A percentile compares a stretch with the other conserved stretches of the same genome.
Evolutionary conservation across 345 rosid species (phyloP).

Genomic region (Lumnitzera littorea): DNA sequence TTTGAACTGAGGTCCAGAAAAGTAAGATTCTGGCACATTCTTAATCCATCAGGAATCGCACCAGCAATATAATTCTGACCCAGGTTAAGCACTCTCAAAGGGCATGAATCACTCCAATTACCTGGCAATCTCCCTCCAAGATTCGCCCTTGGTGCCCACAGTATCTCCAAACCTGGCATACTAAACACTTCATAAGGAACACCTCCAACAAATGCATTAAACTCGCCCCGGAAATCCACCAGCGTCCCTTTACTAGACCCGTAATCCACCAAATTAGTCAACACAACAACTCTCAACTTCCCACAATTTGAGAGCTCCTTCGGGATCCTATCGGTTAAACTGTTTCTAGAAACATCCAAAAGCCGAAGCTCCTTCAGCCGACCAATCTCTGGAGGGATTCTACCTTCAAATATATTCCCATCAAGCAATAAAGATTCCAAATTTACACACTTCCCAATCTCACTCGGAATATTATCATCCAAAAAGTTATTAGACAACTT

Average conservation of each 20-base stretch:
- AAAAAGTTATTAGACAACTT: constrained; percentile 48
- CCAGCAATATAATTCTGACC: constrained; percentile 43
- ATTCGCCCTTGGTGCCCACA: constrained; percentile 75
- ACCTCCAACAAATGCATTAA: constrained; percentile 48
- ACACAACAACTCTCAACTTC: constrained; percentile 36
- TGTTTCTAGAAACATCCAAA: constrained; percentile 56
- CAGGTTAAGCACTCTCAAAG: constrained; percentile 44
- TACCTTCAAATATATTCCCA: constrained; percentile 45
- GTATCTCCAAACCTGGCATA: constrained; percentile 36
- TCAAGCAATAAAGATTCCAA: constrained; percentile 44
- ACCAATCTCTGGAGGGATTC: constrained; percentile 50
- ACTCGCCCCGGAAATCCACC: constrained; percentile 30
- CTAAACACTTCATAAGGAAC: constrained; percentile 32
- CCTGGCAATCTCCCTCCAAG: constrained; percentile 45
- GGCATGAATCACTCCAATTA: constrained; percentile 35
- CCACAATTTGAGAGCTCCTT: constrained; percentile 37
- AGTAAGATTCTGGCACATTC: constrained; percentile 40
- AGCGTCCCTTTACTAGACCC: constrained; percentile 9
- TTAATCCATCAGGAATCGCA: constrained; percentile 27
- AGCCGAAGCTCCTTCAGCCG: constrained; percentile 41
- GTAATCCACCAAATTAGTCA: constrained; percentile 38
- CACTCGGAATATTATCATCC: constrained; percentile 31
- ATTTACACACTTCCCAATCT: constrained; percentile 40
- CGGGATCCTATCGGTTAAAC: constrained; percentile 42
- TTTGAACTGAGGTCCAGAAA: constrained; percentile 62